Evolutionary conservation across 2,329 filamentous ascomycete genomes (phyloP).

Genomic region (Coleophoma crateriformis): DNA sequence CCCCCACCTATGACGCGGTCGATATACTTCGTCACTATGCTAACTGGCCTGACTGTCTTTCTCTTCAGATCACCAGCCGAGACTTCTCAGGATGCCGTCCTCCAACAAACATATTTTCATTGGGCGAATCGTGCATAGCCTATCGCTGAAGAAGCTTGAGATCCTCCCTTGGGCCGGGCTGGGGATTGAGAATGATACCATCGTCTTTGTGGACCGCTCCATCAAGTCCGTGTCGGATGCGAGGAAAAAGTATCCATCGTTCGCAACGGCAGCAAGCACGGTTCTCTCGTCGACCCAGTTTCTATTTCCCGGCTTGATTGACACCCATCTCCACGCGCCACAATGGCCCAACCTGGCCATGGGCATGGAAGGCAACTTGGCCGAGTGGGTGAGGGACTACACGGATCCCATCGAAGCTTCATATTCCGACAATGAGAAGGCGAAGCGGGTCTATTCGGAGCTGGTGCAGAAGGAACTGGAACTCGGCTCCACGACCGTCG

Average conservation of each 20-base stretch:
- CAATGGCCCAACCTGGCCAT: slow-evolving; percentile 40
- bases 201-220: slow-evolving; percentile 1
- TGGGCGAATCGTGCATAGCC: slow-evolving; percentile 1
- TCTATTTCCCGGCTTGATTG: slow-evolving; percentile 55
- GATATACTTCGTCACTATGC: not conserved
- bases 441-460: slow-evolving; percentile 66
- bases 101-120: slow-evolving; percentile 1
- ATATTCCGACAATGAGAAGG: slow-evolving; percentile 55
- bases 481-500: slow-evolving; percentile 83
- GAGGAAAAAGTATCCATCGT: not conserved
- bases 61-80: too few species aligned
- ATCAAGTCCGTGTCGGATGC: not conserved
- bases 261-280: not conserved
- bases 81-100: not conserved
- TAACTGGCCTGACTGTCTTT: too few species aligned
- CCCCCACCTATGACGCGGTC: not conserved
- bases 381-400: slow-evolving; percentile 59
- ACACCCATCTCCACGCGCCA: slow-evolving; percentile 66
- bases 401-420: slow-evolving; percentile 65
- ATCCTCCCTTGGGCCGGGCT: not conserved
- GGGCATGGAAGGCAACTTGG: slow-evolving; percentile 19
- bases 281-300: slow-evolving; percentile 28
- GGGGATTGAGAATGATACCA: not conserved
- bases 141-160: slow-evolving; percentile 1
- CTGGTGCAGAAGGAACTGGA: slow-evolving; percentile 74